Base-by-base conservation (phyloP, 306 rosid genomes). In the Sindora glabra region DNA sequence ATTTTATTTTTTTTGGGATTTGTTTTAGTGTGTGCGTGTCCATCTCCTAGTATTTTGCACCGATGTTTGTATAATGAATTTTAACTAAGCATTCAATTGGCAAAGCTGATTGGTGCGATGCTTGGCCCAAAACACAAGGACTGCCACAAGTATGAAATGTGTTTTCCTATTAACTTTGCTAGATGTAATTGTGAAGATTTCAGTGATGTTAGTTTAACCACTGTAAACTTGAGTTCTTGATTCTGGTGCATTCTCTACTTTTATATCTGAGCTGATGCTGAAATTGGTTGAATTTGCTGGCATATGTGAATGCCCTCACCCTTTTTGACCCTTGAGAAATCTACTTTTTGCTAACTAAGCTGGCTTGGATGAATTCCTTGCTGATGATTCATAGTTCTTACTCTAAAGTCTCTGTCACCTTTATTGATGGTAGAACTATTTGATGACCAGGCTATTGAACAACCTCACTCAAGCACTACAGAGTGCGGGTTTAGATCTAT, bases 401-500 rank as follows among this genome's bases (percentile, higher is more conserved):
- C 24, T 25, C 26, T 38, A 7, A 41, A 45, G 58, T 15, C 13
- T 38, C 44, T 64, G 48, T 57, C 42, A 39, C 49, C 30, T 56
- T 46, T 36, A 29, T 4, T 67, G 46, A 51, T 40, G 30, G 17
- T 56, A 41, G 40, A 68, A 48, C 64, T 65, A 60, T 70, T 48
- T 77, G 63, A 59, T 46, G 65, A 71, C 50, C 96, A 94, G 99
- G 91, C 68, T 94, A 56, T 70, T 94, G 71, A 77, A 78, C 70
- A 84, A 82, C 74, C 73, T 89, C 73, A 77, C 94, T 54, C 95
- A 89, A 56, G 99, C 94, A 10, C 68, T 94, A 65, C 94, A 94
- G 74, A 79, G 71, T 73, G 94, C 99, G 14, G 99, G 99, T 57
- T 66, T 94, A 64, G 97, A 94, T 81, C 78, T 94, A 67, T 84